These are phyloP conservation scores for Carex sylvatica DNA, from an alignment of 202 grass and related monocot species.

Conservation along the genomic window DNA sequence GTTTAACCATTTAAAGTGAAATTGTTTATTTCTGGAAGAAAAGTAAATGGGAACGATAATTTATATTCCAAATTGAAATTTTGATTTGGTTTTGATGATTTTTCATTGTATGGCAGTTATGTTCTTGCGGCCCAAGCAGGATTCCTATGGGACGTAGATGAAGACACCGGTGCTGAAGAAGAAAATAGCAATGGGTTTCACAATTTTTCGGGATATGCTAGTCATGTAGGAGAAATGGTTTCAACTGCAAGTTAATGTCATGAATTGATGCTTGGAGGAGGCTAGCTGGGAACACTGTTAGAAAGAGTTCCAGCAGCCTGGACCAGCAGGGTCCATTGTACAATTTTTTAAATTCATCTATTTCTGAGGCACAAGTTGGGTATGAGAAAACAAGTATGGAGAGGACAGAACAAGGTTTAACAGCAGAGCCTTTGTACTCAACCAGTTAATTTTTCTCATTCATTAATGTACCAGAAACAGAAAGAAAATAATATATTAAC, in stretches of 20 bases:
- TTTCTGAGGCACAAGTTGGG: background rate
- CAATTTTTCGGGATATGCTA: conserved; percentile 14
- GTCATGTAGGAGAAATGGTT: conserved; percentile 25
- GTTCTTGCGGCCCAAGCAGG: conserved; percentile 76
- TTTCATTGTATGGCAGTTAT: conserved; percentile 36
- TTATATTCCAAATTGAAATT: background rate
- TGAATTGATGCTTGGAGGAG: conserved; percentile 26
- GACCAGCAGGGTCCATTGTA: conserved; percentile 21
- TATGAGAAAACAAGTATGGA: background rate
- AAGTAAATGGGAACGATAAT: background rate
- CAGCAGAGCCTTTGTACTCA: conserved; percentile 2
- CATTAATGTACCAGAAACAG: conserved; percentile 5
- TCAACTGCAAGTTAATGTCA: conserved; percentile 22
- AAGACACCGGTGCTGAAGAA: conserved; percentile 34
- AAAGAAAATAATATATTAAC: background rate
- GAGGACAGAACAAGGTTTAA: background rate
- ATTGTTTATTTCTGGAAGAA: background rate
- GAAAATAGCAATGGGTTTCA: background rate
- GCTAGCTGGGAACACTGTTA: conserved; percentile 7
- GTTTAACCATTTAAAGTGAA: background rate
- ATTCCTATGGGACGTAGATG: conserved; percentile 82
- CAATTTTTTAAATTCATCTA: background rate
- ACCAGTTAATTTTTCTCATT: conserved; percentile 1
- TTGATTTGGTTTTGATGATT: background rate
- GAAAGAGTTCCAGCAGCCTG: conserved; percentile 13